phyloP scores from a whole-genome alignment of 1,139 yeast species.

The Hansenula lynferdii region DNA sequence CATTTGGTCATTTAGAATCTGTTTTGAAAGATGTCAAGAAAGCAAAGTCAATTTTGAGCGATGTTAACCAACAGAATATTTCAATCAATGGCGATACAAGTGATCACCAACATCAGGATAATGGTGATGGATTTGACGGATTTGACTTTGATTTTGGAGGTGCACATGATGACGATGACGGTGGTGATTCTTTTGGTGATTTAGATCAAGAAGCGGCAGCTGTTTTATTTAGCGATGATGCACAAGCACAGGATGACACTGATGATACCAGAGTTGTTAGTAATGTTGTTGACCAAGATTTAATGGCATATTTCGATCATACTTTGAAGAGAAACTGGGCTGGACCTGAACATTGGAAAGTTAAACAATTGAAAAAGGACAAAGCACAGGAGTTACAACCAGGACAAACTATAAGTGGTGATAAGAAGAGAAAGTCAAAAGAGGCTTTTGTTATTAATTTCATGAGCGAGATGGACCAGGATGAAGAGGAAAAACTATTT shows the following conservation, averaged over 20 bases:
- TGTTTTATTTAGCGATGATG: constrained; percentile 19
- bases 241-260: constrained; percentile 21
- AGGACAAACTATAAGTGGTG: constrained; percentile 10
- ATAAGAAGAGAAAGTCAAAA: constrained; percentile 27
- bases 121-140: constrained; percentile 19
- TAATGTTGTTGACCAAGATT: constrained; percentile 54
- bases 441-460: constrained; percentile 44
- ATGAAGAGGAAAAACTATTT: constrained; percentile 40
- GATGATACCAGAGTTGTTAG: constrained; percentile 21
- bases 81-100: constrained; percentile 9
- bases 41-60: constrained; percentile 4
- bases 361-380: constrained; percentile 46
- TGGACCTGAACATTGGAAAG: constrained; percentile 95
- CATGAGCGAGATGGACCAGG: constrained; percentile 35
- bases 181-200: constrained; percentile 23
- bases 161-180: constrained; percentile 11
- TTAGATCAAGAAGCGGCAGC: constrained; percentile 32
- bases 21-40: constrained; percentile 52
- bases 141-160: constrained; percentile 23
- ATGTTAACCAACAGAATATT: constrained; percentile 3
- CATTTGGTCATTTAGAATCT: constrained; percentile 49
- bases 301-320: constrained; percentile 78
- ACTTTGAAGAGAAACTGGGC: constrained; percentile 72
- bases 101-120: constrained; percentile 10
- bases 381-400: constrained; percentile 16